These are phyloP conservation scores for Lentinula guzmanii DNA, from an alignment of 768 basidiomycete species.

Conservation along the genomic window DNA sequence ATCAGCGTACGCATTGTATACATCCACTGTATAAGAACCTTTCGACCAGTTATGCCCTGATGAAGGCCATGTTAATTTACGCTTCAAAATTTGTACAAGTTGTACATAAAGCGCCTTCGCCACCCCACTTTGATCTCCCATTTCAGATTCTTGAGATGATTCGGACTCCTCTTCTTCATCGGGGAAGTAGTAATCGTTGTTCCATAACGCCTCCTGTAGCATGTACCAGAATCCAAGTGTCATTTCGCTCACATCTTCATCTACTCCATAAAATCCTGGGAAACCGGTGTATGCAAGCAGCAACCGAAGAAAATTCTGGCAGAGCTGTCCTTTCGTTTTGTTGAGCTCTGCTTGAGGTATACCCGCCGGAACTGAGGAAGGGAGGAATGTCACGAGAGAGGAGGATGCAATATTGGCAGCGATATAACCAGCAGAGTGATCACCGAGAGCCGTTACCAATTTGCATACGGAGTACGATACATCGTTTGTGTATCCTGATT, in stretches of 20 bases:
- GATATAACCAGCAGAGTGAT: constrained; percentile 79
- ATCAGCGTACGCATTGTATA: neutral
- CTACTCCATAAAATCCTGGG: constrained; percentile 71
- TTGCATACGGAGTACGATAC: constrained; percentile 72
- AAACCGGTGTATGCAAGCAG: constrained; percentile 68
- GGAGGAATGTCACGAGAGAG: constrained; percentile 23
- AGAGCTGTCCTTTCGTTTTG: constrained; percentile 40
- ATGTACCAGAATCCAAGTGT: constrained; percentile 88
- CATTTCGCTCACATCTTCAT: constrained; percentile 86
- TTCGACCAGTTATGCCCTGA: constrained; percentile 52
- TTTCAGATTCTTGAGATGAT: constrained; percentile 12
- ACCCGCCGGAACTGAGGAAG: constrained; percentile 8
- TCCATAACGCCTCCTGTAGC: constrained; percentile 85
- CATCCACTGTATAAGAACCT: constrained; percentile 38
- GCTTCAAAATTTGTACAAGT: constrained; percentile 61
- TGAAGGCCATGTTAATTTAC: constrained; percentile 73
- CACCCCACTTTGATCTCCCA: constrained; percentile 36
- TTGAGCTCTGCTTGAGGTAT: constrained; percentile 14
- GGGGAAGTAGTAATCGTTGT: constrained; percentile 44
- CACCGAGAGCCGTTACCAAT: constrained; percentile 74
- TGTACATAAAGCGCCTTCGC: constrained; percentile 78
- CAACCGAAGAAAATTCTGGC: constrained; percentile 66
- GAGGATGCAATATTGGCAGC: constrained; percentile 59
- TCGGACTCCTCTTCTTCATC: constrained; percentile 13
- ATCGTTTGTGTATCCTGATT: constrained; percentile 41